phyloP scores from a whole-genome alignment of 768 basidiomycete species.

The Tephrocybe sp. region DNA sequence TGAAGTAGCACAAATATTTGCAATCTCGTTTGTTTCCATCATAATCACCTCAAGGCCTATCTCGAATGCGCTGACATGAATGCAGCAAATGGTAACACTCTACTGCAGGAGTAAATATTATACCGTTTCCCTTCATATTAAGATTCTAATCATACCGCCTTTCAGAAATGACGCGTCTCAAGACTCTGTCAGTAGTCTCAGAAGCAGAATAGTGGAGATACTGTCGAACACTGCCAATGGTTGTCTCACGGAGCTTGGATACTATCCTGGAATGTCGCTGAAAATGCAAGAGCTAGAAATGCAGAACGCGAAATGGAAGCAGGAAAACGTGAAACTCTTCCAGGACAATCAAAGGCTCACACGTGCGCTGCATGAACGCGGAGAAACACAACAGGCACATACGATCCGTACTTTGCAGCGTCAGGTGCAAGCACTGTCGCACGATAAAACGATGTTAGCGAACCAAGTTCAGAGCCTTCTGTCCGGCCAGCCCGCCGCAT shows the following conservation, averaged over 20 bases:
- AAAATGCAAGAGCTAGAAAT: slow-evolving; percentile 35
- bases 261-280: slow-evolving; percentile 40
- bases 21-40: neutral
- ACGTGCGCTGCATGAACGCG: slow-evolving; percentile 20
- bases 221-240: slow-evolving; percentile 44
- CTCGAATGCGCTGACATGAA: slow-evolving; percentile 5
- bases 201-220: slow-evolving; percentile 41
- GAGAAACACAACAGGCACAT: slow-evolving; percentile 20
- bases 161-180: slow-evolving; percentile 6
- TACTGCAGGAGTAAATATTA: slow-evolving; percentile 6
- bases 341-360: slow-evolving; percentile 38
- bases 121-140: neutral
- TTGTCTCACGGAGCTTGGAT: slow-evolving; percentile 47
- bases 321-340: slow-evolving; percentile 38
- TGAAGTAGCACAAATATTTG: no score
- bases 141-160: neutral
- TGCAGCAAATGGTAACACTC: slow-evolving; percentile 1
- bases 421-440: slow-evolving; percentile 20
- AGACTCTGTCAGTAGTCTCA: slow-evolving; percentile 20
- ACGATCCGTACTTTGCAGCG: slow-evolving; percentile 21
- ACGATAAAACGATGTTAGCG: slow-evolving; percentile 18
- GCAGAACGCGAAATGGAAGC: slow-evolving; percentile 29
- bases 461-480: slow-evolving; percentile 19
- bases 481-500: slow-evolving; percentile 13
- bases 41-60: neutral